Base-by-base conservation (phyloP, 352 stramenopile genomes). In the Aphanomyces invadans region DNA sequence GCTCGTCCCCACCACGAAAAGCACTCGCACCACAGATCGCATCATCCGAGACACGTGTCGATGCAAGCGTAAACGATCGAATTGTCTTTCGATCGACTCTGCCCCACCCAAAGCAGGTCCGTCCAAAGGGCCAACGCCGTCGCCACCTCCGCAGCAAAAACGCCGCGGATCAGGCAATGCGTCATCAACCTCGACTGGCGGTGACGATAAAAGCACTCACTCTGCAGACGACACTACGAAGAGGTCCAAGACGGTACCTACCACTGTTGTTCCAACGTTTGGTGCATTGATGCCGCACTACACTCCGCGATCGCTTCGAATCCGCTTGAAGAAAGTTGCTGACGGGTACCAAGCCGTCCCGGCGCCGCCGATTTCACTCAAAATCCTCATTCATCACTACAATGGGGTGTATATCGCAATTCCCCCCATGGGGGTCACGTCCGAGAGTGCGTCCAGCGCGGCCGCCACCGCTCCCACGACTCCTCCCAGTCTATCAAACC, bases 11-110 rank as follows among this genome's bases (percentile, higher is more conserved):
- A 3, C 49, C 19, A 25, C 42, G 10, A 57, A 57, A n/a, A 57
- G 49, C 19, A 26, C 36, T 7, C 60, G 60, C 32, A 49, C 46
- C 10, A 49, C 36, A 9, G 55, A 64, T 26, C 55, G 55, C 32
- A 26, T 64, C 55, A 64, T 64, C 21, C 36, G 49, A 15, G 60
- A 67, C 33, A 67, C 48, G 44, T 67, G 60, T 32, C 42, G 33
- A 11, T 67, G 60, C 23, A 67, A 67, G 28, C 60, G 60, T n/a
- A 23, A 44, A 5, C 42, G 60, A 57, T 21, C 19, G 12, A 57
- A n/a, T 33, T 26, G 36, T 33, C 25, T 26, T 29, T 42, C 36
- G 7, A 42, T 42, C 36, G 36, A 42, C 36, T 7, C 15, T 15
- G 15, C 7, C 36, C 36, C 7, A 42, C 7, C 36, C 36, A 42